Base-by-base conservation (phyloP, 2,329 filamentous ascomycete species). In the Dendrostoma leiphaemia region DNA sequence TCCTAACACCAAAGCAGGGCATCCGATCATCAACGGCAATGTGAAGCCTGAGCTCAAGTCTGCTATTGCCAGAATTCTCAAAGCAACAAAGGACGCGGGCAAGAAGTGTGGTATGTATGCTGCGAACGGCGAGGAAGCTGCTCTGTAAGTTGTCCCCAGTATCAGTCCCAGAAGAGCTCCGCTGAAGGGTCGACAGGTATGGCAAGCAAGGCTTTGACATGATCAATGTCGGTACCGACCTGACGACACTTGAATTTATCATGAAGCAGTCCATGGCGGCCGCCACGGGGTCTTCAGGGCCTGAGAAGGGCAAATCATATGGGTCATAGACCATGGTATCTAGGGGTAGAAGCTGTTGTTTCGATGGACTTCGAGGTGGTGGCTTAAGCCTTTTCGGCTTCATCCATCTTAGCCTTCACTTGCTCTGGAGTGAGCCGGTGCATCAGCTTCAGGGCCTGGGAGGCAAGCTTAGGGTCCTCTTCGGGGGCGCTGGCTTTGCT, bases 371-470 rank as follows among this genome's bases (percentile, higher is more conserved):
- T 17, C 8, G 17, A 6, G 13, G 35, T 47, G 12, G 12, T 53
- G 21, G 28, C 61, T 58, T 49, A 61, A 21, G 24, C 51, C 46
- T 64, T 61, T 59, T 80, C 77, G 12, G 78, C 79, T 34, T 78
- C 71, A 62, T 91, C 82, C 86, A 92, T 90, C 66, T 85, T 81
- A 17, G 75, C 77, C 57, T 82, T 74, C 2, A 93, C 81, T 55
- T 91, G 80, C 4, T 84, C 80, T 24, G 79, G 72, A 0, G 81
- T 86, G 69, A 92, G 90, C 17, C 86, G 80, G 67, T 92, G 89
- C 88, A 92, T 92, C 45, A 92, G 74, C 68, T 91, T 91, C 53
- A 81, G 71, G 1, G 86, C 84, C 58, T 82, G 74, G 6, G 79
- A 77, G 1, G 81, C 81, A 3, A 78, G 79, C 52, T 75, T 72